A percentile compares a stretch with the other conserved stretches of the same genome.
Conservation (phyloP, 2,329 filamentous ascomycete species). For the Aspergillus latus region DNA sequence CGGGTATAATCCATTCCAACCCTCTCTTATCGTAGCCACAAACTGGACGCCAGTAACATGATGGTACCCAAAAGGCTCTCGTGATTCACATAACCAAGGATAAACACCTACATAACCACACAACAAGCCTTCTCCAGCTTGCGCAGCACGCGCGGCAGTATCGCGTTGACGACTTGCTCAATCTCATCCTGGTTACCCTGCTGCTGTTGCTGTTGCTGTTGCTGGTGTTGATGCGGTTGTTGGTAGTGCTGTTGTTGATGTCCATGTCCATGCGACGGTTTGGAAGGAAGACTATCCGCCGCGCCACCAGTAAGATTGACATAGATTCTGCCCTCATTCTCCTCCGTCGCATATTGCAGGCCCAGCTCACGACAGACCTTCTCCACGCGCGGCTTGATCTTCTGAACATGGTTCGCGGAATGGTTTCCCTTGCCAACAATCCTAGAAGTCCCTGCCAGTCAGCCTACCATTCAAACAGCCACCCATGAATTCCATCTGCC, state of each 20-base stretch:
- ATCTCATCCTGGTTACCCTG: slow-evolving; percentile 57
- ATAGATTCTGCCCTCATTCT: slow-evolving; percentile 85
- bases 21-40: background rate
- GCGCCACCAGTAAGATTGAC: slow-evolving; percentile 77
- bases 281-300: slow-evolving; percentile 46
- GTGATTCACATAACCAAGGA: background rate
- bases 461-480: background rate
- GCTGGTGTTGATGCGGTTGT: slow-evolving; percentile 36
- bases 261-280: slow-evolving; percentile 31
- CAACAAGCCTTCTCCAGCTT: slow-evolving; percentile 71
- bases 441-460: slow-evolving; percentile 31
- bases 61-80: background rate
- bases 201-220: slow-evolving; percentile 43
- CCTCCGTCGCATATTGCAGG: slow-evolving; percentile 79
- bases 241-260: slow-evolving; percentile 39
- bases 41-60: background rate
- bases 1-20: slow-evolving; percentile 20
- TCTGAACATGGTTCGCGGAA: slow-evolving; percentile 76
- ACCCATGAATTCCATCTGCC: background rate
- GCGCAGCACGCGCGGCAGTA: slow-evolving; percentile 60
- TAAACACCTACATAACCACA: slow-evolving; percentile 64
- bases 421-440: slow-evolving; percentile 97
- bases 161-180: slow-evolving; percentile 60
- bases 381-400: slow-evolving; percentile 94
- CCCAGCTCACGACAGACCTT: slow-evolving; percentile 80